These are phyloP conservation scores for Salix arbutifolia DNA, from an alignment of 345 rosid genomes.

Conservation along the genomic window DNA sequence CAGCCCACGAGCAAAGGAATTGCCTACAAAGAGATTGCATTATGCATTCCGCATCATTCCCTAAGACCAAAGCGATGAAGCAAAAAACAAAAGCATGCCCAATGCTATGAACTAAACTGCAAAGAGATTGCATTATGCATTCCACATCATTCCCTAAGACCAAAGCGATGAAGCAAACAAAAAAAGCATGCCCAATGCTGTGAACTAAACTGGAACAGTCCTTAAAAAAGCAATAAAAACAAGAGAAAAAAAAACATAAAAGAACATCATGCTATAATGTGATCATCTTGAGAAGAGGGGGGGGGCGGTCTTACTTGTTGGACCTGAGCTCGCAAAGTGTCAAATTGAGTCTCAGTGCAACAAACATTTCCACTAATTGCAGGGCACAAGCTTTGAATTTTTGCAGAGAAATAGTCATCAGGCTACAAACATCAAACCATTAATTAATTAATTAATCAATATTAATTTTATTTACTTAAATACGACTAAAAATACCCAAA, in stretches of 20 bases:
- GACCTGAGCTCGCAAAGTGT: constrained; percentile 23
- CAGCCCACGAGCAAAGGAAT: constrained; percentile 31
- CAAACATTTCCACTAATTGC: constrained; percentile 24
- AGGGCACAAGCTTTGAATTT: constrained; percentile 28
- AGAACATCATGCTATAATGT: no score
- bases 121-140: neutral
- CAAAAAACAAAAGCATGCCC: no score
- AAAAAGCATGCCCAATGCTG: no score
- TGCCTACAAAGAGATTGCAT: constrained; percentile 13
- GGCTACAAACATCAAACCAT: constrained; percentile 1
- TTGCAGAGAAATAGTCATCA: constrained; percentile 19
- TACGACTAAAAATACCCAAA: no score
- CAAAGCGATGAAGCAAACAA: no score
- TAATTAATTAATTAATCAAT: no score
- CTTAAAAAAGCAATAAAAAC: neutral
- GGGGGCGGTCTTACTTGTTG: constrained; percentile 14
- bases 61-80: no score
- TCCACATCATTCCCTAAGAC: no score
- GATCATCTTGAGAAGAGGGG: no score
- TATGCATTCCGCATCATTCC: neutral
- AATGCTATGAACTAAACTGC: no score
- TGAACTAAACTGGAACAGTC: neutral
- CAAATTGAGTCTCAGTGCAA: constrained; percentile 28
- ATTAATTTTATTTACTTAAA: no score
- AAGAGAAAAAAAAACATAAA: neutral